Base-by-base conservation (phyloP, 2,329 filamentous ascomycete genomes). In the Arachnomyces sp. region DNA sequence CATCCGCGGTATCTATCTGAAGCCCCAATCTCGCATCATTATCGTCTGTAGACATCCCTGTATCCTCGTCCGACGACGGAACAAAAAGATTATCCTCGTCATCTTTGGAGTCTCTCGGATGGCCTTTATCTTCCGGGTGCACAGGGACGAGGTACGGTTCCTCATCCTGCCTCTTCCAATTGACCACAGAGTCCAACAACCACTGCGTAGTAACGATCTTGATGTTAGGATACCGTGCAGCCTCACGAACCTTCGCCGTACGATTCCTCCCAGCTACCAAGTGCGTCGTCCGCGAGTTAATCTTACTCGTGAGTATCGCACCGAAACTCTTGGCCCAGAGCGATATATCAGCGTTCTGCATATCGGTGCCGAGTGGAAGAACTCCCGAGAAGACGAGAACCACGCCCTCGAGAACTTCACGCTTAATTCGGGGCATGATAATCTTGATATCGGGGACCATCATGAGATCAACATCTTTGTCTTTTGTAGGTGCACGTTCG, bases 121-220 rank as follows among this genome's bases (percentile, higher is more conserved):
- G 61, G 3, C 64, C 63, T 11, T 76, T 71, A 50, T 87, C 82
- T 13, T 80, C 76, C 0, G 82, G 78, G 38, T 87, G 80, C 2
- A 88, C 73, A n/a, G 82, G 72, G 34, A 94, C 73, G n/a, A 84
- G 68, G 55, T 90, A 94, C 0, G 82, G 81, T 2, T 72, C 72
- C 59, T 95, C 89, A 41, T 92, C 80, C 8, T 93, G 69, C 42
- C 77, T 81, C 47, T 76, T 72, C 92, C 92, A 98, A 58, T 83
- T 82, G 17, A 79, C 82, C 47, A 96, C 78, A 40, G 82, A 93
- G 50, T 89, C 83, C 25, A 81, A 74, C 20, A 98, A 77, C 92
- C 92, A 98, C 53, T 86, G 79, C 39, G 88, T 84, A 51, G 82
- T 88, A 35, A 98, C 92, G 43, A 98, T 94, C 59, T 88, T 89